Evolutionary conservation across 2,329 filamentous ascomycete species (phyloP).

Genomic region (Metarhizium anisopliae): DNA sequence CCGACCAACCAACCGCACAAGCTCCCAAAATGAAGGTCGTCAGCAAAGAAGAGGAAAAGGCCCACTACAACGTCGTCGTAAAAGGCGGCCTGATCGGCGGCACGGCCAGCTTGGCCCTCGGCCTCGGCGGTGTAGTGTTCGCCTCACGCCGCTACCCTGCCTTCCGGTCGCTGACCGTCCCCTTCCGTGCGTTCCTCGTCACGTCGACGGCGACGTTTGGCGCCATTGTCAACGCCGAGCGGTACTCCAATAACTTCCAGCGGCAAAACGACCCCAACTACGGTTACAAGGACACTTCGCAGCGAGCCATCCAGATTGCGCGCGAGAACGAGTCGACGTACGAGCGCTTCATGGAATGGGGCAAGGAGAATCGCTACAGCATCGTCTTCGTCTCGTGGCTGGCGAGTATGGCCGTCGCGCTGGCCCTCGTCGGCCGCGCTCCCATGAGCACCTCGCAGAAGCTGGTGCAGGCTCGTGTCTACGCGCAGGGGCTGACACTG

Average conservation of each 20-base stretch:
- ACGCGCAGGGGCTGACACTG: constrained; percentile 82
- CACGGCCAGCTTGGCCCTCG: constrained; percentile 54
- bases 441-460: constrained; percentile 71
- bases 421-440: constrained; percentile 69
- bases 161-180: constrained; percentile 75
- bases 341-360: constrained; percentile 62
- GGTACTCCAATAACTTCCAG: constrained; percentile 57
- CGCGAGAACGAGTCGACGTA: constrained; percentile 45
- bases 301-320: constrained; percentile 45
- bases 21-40: constrained; percentile 72
- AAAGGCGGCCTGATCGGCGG: constrained; percentile 73
- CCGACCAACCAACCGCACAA: not conserved
- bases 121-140: constrained; percentile 56
- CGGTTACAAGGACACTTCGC: constrained; percentile 55
- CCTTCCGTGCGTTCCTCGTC: constrained; percentile 85
- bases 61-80: constrained; percentile 74
- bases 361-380: constrained; percentile 71
- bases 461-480: constrained; percentile 88
- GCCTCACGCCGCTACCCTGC: constrained; percentile 65
- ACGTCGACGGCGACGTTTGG: constrained; percentile 74
- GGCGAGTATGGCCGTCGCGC: constrained; percentile 65
- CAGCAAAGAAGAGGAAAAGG: constrained; percentile 83
- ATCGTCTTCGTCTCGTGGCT: constrained; percentile 80
- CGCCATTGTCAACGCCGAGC: constrained; percentile 83
- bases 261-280: constrained; percentile 56